Evolutionary conservation across 2,329 filamentous ascomycete species (phyloP), one percentile per base, ranked within the genome.

Genomic region (Colletotrichum tofieldiae): DNA sequence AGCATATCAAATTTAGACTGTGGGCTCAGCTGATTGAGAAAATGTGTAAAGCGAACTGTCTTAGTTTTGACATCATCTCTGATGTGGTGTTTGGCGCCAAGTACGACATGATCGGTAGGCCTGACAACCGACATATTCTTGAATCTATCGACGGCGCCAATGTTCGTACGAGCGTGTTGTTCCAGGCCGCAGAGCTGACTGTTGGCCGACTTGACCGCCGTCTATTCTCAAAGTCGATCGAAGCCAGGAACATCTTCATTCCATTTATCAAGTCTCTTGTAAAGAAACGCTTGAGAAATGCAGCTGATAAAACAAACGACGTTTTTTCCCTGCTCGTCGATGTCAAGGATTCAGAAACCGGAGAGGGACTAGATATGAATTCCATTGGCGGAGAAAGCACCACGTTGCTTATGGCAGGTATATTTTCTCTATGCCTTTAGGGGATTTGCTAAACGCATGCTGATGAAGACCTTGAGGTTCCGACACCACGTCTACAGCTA

Each of bases 301-400:
- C 18, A 47, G 20, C 16, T 47, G 16, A n/a, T n/a, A 18, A 18
- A 47, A 83, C 83, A 63, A 84, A 82, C 71, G 85, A 86, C 67
- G 84, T 86, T 74, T 85, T 86, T 76, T 82, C 85, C 70, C 85
- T 85, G 72, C 78, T 86, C 29, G 77, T 86, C 41, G 82, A 85
- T 65, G 83, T 82, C 37, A 84, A 82, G 56, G 85, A 86, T 55
- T 83, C 84, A 1, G 82, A 85, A 71, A 84, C 84, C 0, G 84
- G 83, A 65, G 80, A 84, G 45, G 81, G 81, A 0, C 80, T 86
- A 20, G 81, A 76, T 16, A 81, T 79, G 0, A 79, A 79, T 6
- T 84, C 86, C 67, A 80, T 86, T 9, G 84, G 84, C 81, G 32
- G 83, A 86, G 73, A 80, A 32, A 32, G 84, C 35, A 82, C 86